Conservation (phyloP, 2,329 filamentous ascomycete species). For the Grosmannia clavigera region DNA sequence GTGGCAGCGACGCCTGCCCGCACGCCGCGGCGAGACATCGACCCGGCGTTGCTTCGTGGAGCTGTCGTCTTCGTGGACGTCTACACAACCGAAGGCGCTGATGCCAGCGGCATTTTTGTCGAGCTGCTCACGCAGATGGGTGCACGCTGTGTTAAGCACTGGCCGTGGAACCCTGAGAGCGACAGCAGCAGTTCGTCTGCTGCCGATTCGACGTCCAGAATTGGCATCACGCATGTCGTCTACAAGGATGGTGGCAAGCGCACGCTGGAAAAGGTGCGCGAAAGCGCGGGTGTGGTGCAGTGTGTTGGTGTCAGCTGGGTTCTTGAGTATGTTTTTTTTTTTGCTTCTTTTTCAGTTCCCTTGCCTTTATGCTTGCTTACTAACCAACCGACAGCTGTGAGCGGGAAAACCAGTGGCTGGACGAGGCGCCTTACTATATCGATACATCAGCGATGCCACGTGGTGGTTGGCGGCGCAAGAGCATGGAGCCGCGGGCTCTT, state of each 20-base stretch:
- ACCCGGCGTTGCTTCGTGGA: constrained; percentile 47
- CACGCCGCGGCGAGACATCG: constrained; percentile 41
- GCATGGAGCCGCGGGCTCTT: constrained; percentile 64
- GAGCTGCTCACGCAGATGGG: constrained; percentile 68
- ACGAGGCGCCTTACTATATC: constrained; percentile 57
- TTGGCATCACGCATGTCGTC: constrained; percentile 78
- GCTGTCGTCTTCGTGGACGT: constrained; percentile 76
- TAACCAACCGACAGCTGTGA: constrained; percentile 45
- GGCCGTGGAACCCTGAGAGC: constrained; percentile 55
- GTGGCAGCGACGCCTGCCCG: constrained; percentile 42
- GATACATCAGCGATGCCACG: constrained; percentile 56
- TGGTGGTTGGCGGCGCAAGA: constrained; percentile 61
- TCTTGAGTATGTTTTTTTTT: constrained; percentile 54
- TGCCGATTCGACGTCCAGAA: constrained; percentile 27
- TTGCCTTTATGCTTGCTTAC: background rate
- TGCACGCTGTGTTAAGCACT: constrained; percentile 62
- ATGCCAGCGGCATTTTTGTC: constrained; percentile 70
- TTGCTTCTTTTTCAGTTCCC: too few relatives aligned
- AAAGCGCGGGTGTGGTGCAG: constrained; percentile 60
- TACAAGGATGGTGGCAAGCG: constrained; percentile 77
- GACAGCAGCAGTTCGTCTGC: constrained; percentile 10
- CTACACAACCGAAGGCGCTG: constrained; percentile 66
- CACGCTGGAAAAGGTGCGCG: constrained; percentile 69
- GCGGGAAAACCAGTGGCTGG: constrained; percentile 62
- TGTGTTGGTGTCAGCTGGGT: constrained; percentile 86